A percentile compares a stretch with the other conserved stretches of the same genome.
Evolutionary conservation across 805 yeast species (phyloP).

Genomic region (Lachancea fermentati): DNA sequence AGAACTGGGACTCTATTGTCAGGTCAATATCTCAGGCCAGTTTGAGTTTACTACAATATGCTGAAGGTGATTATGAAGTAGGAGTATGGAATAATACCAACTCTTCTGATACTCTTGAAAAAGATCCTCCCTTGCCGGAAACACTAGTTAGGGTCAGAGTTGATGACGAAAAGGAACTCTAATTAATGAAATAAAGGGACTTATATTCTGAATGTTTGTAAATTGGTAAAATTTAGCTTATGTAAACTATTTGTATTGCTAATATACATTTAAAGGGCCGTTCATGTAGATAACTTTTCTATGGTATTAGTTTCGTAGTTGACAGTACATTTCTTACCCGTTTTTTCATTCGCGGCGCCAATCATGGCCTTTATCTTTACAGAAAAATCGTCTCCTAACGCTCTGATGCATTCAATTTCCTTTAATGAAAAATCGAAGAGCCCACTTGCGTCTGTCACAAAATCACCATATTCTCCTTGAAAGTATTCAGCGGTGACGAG

Average conservation of each 20-base stretch:
- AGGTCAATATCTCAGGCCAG: conserved; percentile 31
- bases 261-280: too few species aligned
- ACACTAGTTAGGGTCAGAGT: conserved; percentile 55
- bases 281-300: too few species aligned
- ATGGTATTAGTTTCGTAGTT: conserved; percentile 35
- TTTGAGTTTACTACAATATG: conserved; percentile 27
- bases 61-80: conserved; percentile 30
- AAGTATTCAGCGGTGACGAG: conserved; percentile 16
- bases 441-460: conserved; percentile 7
- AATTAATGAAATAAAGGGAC: not conserved
- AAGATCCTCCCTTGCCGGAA: conserved; percentile 53
- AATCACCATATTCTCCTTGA: conserved; percentile 12
- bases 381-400: conserved; percentile 18
- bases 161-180: conserved; percentile 32
- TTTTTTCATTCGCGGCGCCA: conserved; percentile 34
- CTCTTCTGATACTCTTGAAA: conserved; percentile 10
- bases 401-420: conserved; percentile 15
- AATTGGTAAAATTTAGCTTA: too few species aligned
- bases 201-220: too few species aligned
- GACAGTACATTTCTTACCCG: conserved; percentile 33
- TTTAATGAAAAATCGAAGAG: conserved; percentile 10
- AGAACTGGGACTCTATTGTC: conserved; percentile 30
- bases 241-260: too few species aligned
- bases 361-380: conserved; percentile 31
- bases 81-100: conserved; percentile 19